Base-by-base conservation (phyloP, 1,284 basidiomycete genomes). In the Malassezia caprae region DNA sequence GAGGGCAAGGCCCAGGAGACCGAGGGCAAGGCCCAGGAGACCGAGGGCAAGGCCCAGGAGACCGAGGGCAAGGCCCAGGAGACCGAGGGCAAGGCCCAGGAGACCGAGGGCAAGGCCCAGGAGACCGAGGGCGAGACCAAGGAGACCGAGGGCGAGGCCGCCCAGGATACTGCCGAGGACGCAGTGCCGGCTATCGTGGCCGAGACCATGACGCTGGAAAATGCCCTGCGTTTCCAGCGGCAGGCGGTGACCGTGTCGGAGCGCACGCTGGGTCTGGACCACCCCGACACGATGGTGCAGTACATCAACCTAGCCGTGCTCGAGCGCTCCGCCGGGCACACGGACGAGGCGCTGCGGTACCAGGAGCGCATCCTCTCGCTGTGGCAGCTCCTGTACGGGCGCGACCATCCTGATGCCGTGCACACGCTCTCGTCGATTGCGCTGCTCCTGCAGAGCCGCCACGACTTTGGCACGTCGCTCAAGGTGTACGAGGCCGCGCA, bases 281-380 rank as follows among this genome's bases (percentile, higher is more conserved):
- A 78, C 59, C 74, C 76, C 42, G 79, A 80, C 61, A 80, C 80
- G 10, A 75, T 79, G 31, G 75, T 76, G 41, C 80, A 79, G 69
- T 81, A 81, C 76, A 77, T 78, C 68, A 79, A 81, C 64, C 69
- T 82, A n/a, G 79, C 80, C 11, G 78, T 80, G 65, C 70, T 82
- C 48, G 78, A 79, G 63, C 80, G 56, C 75, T 78, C 65, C 66
- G 77, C 54, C 72, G 79, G 64, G 50, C 67, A 72, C 53, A 54
- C 59, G 10, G 68, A 76, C 40, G 72, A 76, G 28, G 74, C 77
- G 46, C 69, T 81, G 56, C 73, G 76, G 37, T 78, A 77, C 64
- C 78, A 80, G 66, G 76, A 78, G 49, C 79, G 81, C 59, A 77
- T 80, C 34, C 63, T 81, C 37, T 69, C 76, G 48, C 75, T 81